Conservation (phyloP, 192 early-diverging fungal species). For the Linnemannia elongata region DNA sequence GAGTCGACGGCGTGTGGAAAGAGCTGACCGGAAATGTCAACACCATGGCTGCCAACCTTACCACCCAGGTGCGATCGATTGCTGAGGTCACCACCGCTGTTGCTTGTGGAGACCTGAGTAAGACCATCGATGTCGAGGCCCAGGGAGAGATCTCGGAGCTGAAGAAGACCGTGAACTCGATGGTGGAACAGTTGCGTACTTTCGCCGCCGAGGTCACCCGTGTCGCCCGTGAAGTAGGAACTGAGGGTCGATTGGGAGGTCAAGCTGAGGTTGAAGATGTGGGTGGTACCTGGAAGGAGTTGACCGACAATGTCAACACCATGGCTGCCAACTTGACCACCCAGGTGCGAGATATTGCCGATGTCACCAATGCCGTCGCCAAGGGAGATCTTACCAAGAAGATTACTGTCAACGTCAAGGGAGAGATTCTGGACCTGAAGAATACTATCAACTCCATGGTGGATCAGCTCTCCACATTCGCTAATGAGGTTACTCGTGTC, state of each 20-base stretch:
- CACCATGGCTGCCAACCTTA: constrained; percentile 77
- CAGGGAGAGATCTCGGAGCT: constrained; percentile 74
- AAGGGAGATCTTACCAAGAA: constrained; percentile 65
- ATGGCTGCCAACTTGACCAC: constrained; percentile 74
- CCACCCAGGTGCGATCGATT: constrained; percentile 76
- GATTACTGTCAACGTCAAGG: constrained; percentile 67
- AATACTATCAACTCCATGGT: constrained; percentile 57
- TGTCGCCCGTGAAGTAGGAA: constrained; percentile 74
- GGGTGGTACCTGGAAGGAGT: constrained; percentile 75
- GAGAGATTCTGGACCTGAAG: constrained; percentile 78
- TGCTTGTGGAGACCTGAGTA: constrained; percentile 72
- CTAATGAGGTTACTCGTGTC: constrained; percentile 71
- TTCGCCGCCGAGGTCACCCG: constrained; percentile 67
- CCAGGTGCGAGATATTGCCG: constrained; percentile 77
- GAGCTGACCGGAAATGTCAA: constrained; percentile 82
- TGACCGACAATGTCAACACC: constrained; percentile 75
- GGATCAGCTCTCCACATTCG: too few relatives aligned
- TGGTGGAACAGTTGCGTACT: too few relatives aligned
- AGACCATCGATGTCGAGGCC: constrained; percentile 67
- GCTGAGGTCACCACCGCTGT: constrained; percentile 76
- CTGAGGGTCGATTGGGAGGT: constrained; percentile 66
- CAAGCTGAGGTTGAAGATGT: constrained; percentile 70
- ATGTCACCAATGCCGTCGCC: constrained; percentile 72
- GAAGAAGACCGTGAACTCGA: constrained; percentile 71
- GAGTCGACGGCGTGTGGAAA: constrained; percentile 44